Conservation (phyloP, 352 stramenopile genomes). For the Blastocystis sp. region DNA sequence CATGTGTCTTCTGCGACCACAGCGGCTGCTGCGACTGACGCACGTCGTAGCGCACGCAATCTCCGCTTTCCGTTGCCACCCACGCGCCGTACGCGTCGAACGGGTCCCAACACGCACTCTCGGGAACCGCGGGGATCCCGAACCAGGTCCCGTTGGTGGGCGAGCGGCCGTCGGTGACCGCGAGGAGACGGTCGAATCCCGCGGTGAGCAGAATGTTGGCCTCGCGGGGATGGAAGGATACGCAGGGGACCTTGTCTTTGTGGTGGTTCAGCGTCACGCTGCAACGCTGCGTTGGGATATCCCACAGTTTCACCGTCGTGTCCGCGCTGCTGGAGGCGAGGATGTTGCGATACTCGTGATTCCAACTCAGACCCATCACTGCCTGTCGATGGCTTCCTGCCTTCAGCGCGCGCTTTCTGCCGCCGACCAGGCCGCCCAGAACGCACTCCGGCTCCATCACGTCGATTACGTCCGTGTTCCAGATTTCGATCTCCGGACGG, state of each 20-base stretch:
- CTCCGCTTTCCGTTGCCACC: slow-evolving; percentile 82
- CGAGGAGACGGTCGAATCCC: slow-evolving; percentile 82
- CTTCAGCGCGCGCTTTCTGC: slow-evolving; percentile 66
- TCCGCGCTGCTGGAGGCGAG: slow-evolving; percentile 92
- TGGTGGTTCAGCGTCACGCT: slow-evolving; percentile 92
- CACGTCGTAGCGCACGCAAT: slow-evolving; percentile 83
- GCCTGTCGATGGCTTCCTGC: slow-evolving; percentile 87
- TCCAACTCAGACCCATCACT: slow-evolving; percentile 95
- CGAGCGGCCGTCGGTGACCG: slow-evolving; percentile 69
- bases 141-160: slow-evolving; percentile 68
- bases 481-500: slow-evolving; percentile 97
- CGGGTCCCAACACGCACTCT: slow-evolving; percentile 83
- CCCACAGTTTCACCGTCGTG: slow-evolving; percentile 89
- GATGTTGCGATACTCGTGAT: slow-evolving; percentile 79
- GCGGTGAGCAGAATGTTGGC: slow-evolving; percentile 80
- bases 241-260: slow-evolving; percentile 89
- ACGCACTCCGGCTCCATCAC: slow-evolving; percentile 85
- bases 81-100: slow-evolving; percentile 80
- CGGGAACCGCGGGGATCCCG: slow-evolving; percentile 71
- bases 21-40: slow-evolving; percentile 72
- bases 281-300: slow-evolving; percentile 78
- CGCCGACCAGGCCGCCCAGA: slow-evolving; percentile 80
- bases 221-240: slow-evolving; percentile 87
- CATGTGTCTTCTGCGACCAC: slow-evolving; percentile 4
- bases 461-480: slow-evolving; percentile 97